Percentiles rank a stretch among this genome's conserved stretches.
Evolutionary conservation across 2,329 filamentous ascomycete species (phyloP).

Genomic region (Colletotrichum liriopes): DNA sequence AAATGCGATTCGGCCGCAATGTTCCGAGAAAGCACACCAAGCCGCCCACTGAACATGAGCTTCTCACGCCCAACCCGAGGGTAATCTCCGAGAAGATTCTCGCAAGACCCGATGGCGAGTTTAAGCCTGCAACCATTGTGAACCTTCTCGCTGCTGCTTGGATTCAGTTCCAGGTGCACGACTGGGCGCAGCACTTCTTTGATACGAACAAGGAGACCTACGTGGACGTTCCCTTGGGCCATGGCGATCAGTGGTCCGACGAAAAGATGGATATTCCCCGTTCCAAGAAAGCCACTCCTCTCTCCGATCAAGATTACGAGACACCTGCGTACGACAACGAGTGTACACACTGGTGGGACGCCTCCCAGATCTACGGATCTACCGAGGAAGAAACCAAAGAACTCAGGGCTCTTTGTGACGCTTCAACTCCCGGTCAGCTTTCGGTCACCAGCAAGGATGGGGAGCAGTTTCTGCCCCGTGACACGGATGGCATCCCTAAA

Average conservation of each 20-base stretch:
- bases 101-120: constrained; percentile 54
- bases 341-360: constrained; percentile 64
- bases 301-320: constrained; percentile 54
- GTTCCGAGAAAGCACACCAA: constrained; percentile 54
- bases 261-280: constrained; percentile 54
- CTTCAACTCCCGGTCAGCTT: not conserved
- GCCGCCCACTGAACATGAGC: constrained; percentile 58
- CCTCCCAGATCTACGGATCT: constrained; percentile 62
- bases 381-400: constrained; percentile 54
- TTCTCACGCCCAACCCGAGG: constrained; percentile 58
- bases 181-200: constrained; percentile 56
- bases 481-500: constrained; percentile 56
- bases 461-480: constrained; percentile 58
- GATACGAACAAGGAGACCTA: constrained; percentile 33
- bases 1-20: constrained; percentile 63
- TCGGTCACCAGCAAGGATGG: constrained; percentile 7
- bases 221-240: not conserved
- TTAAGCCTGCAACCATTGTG: constrained; percentile 61
- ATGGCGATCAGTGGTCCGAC: constrained; percentile 53
- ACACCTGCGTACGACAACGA: constrained; percentile 59
- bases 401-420: constrained; percentile 51
- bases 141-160: constrained; percentile 64
- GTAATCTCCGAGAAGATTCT: constrained; percentile 60
- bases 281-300: constrained; percentile 53
- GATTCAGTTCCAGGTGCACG: constrained; percentile 65